Evolutionary conservation across 2,329 filamentous ascomycete genomes (phyloP), one percentile per base, ranked within the genome.

Genomic region (Monascus ruber): DNA sequence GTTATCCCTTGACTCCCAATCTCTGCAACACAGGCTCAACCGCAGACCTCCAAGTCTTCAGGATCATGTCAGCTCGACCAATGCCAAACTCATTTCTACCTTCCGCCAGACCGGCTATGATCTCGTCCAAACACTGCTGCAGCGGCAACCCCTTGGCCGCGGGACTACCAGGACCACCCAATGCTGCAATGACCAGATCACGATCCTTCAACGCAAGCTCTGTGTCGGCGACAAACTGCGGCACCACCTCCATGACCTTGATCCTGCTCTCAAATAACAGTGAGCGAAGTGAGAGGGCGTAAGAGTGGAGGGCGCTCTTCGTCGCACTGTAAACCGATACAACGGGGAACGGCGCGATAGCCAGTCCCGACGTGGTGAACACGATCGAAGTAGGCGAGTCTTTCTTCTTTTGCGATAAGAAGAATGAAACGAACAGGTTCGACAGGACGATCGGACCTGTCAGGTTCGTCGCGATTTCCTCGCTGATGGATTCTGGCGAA

Each of bases 181-280:
- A 8, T 2, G 7, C 29, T n/a, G 7, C n/a, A n/a, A 31, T 31
- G 7, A 31, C n/a, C 29, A 8, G 7, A 7, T 7, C 7, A 7
- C n/a, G 7, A n/a, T 8, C 7, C n/a, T 31, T 31, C 7, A n/a
- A 44, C 37, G 63, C 59, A 1, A 64, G 41, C 1, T 48, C 54
- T 1, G 63, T 64, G 26, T 55, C 58, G 17, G 17, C 17, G 3
- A 61, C 55, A 41, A 63, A 63, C 5, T 60, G 60, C 4, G 60
- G 58, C 1, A 52, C 53, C n/a, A 64, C 47, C 40, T 63, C 59
- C 5, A 59, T 47, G 7, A 64, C 47, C n/a, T 50, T 51, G 32
- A 62, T 45, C 5, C n/a, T 24, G 10, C 43, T 51, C 24, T 39
- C 49, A 2, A 38, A 42, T 1, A 63, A 40, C 36, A 59, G 50